phyloP scores from a whole-genome alignment of 495 filamentous ascomycete genomes.

The Penicillium dipodomyicola region DNA sequence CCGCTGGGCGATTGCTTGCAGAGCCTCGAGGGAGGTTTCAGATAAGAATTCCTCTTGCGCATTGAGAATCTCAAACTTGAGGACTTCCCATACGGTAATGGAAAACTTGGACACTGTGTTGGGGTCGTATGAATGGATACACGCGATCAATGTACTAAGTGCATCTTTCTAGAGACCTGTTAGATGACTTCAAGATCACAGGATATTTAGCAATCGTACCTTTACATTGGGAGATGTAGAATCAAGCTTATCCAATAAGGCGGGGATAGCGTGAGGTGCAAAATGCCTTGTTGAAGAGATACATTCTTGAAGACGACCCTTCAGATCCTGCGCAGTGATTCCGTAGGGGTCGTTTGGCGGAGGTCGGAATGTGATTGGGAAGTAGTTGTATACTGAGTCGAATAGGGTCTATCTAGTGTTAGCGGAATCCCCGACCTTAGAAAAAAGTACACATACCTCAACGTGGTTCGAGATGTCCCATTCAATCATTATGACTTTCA shows the following conservation, averaged over 20 bases:
- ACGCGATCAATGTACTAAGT: constrained; percentile 62
- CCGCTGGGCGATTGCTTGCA: constrained; percentile 55
- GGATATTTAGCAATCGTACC: constrained; percentile 33
- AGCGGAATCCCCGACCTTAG: constrained; percentile 48
- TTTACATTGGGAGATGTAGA: constrained; percentile 73
- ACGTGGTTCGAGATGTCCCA: constrained; percentile 64
- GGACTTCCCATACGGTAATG: constrained; percentile 66
- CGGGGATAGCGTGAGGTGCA: constrained; percentile 66
- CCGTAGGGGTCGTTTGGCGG: constrained; percentile 74
- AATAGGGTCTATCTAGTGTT: constrained; percentile 55
- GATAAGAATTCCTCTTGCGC: constrained; percentile 70
- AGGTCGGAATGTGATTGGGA: constrained; percentile 73
- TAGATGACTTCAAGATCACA: constrained; percentile 19
- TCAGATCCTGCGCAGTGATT: constrained; percentile 72
- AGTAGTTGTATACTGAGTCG: constrained; percentile 75
- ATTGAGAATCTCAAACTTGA: constrained; percentile 77
- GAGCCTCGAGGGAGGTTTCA: constrained; percentile 54
- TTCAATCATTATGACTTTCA: constrained; percentile 70
- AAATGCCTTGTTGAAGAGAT: constrained; percentile 67
- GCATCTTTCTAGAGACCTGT: constrained; percentile 59
- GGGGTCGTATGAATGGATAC: constrained; percentile 58
- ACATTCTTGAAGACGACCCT: constrained; percentile 65
- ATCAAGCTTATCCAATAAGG: constrained; percentile 72
- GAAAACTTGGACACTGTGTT: constrained; percentile 66
- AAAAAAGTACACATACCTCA: constrained; percentile 47